Evolutionary conservation across 257 asterid species (phyloP).

Genomic region (Sherardia arvensis): DNA sequence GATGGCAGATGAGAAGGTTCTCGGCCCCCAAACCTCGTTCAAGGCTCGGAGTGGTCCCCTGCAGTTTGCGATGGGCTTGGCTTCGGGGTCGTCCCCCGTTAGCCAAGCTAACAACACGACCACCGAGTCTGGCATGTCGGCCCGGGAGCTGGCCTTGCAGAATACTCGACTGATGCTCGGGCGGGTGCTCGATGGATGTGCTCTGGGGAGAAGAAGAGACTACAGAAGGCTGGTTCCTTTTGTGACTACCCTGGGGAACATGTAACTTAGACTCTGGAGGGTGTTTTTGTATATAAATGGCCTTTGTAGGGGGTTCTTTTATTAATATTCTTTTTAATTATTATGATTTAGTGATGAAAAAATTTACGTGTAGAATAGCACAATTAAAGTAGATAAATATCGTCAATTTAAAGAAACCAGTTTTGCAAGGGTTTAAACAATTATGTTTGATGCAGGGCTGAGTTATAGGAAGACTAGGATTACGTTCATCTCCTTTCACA

Average conservation of each 20-base stretch:
- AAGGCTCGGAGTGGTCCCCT: conserved; percentile 95
- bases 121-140: conserved; percentile 52
- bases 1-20: conserved; percentile 59
- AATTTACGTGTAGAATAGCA: too few relatives aligned
- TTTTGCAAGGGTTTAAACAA: too few relatives aligned
- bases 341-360: too few relatives aligned
- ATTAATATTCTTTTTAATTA: conserved; percentile 19
- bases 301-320: conserved; percentile 23
- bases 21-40: conserved; percentile 79
- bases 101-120: conserved; percentile 28
- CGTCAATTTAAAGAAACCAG: too few relatives aligned
- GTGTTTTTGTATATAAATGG: not conserved
- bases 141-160: conserved; percentile 67
- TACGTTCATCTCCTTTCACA: too few relatives aligned
- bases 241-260: conserved; percentile 63
- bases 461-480: too few relatives aligned
- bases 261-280: conserved; percentile 15
- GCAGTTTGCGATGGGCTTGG: conserved; percentile 63
- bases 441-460: too few relatives aligned
- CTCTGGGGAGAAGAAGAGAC: conserved; percentile 88
- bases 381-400: too few relatives aligned
- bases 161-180: conserved; percentile 87
- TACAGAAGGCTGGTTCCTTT: conserved; percentile 88
- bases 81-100: conserved; percentile 31
- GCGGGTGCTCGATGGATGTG: conserved; percentile 79